Conservation (phyloP, 768 basidiomycete genomes). For the Termitomyces bulborhizus region DNA sequence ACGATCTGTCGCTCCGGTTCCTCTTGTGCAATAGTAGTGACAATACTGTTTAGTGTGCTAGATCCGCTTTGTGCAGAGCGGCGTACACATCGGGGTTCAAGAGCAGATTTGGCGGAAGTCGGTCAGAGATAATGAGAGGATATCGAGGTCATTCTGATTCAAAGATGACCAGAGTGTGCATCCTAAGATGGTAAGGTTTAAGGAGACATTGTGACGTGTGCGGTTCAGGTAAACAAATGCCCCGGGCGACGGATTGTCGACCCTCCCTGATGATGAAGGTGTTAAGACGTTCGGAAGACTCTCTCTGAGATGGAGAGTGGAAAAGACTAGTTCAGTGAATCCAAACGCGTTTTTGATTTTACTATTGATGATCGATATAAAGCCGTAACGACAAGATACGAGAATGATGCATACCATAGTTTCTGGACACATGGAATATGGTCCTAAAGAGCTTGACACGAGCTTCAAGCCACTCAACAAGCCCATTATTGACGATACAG, state of each 20-base stretch:
- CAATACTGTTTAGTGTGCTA: slow-evolving; percentile 22
- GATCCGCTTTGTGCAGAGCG: slow-evolving; percentile 21
- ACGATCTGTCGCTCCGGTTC: slow-evolving; percentile 24
- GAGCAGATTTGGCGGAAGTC: slow-evolving; percentile 27
- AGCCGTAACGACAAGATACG: background rate
- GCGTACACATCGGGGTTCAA: slow-evolving; percentile 9
- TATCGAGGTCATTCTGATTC: slow-evolving; percentile 20
- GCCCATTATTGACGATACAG: slow-evolving; percentile 19
- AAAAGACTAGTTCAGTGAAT: background rate
- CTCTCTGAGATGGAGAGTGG: background rate
- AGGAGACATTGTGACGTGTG: slow-evolving; percentile 26
- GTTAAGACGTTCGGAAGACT: background rate
- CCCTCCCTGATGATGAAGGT: background rate
- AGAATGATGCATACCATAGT: slow-evolving; percentile 15
- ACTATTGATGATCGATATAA: slow-evolving; percentile 2
- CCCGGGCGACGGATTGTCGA: slow-evolving; percentile 7
- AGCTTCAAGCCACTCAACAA: slow-evolving; percentile 25
- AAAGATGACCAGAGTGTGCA: slow-evolving; percentile 34
- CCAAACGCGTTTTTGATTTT: background rate
- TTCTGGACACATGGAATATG: slow-evolving; percentile 29
- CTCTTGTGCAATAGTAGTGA: slow-evolving; percentile 18
- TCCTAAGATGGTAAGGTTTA: slow-evolving; percentile 29
- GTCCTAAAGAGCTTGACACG: slow-evolving; percentile 23
- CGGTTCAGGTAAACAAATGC: slow-evolving; percentile 27
- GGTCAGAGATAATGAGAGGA: slow-evolving; percentile 20